Base-by-base conservation (phyloP, 2,329 filamentous ascomycete genomes). In the Aspergillus quadricinctus region DNA sequence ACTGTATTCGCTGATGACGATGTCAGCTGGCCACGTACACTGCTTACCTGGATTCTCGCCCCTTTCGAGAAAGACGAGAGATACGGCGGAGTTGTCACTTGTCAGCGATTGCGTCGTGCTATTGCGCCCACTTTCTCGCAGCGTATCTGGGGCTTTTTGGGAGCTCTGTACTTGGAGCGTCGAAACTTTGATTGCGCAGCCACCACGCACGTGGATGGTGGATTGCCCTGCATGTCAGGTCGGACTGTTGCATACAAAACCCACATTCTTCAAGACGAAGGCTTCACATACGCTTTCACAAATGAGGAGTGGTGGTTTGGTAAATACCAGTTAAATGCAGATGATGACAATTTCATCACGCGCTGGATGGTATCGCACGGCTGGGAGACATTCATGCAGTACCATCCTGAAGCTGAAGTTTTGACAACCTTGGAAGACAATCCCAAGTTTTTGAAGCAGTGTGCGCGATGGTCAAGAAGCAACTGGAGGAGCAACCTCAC, bases 401-500 rank as follows among this genome's bases (percentile, higher is more conserved):
- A 96, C 77, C 88, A 96, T 72, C 85, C 83, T 49, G 90, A 95
- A 70, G 95, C 90, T 67, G 90, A 95, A 75, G 88, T 97, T 58
- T 87, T 94, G 78, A 97, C 93, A 27, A 97, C 92, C 3, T 81
- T 97, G 43, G 93, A 97, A 74, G 89, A 93, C 72, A 88, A 92
- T 70, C 80, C 83, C 55, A 95, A 92, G 69, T 97, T 96, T 70
- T 79, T 97, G 61, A 93, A 90, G 71, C 93, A 97, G 76, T 97
- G 93, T 75, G 85, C 93, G 49, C 85, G 93, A 49, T 97, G 93
- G 93, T 92, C 94, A 46, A 87, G 93, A 68, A 97, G 92, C 80
- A 97, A 97, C 76, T 97, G 93, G 93, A 84, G 93, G 70, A 96
- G 92, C 79, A 97, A 97, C 75, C 87, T 91, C 75, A 97, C 91